phyloP scores from a whole-genome alignment of 352 stramenopile species.

The Globisporangium lucens region DNA sequence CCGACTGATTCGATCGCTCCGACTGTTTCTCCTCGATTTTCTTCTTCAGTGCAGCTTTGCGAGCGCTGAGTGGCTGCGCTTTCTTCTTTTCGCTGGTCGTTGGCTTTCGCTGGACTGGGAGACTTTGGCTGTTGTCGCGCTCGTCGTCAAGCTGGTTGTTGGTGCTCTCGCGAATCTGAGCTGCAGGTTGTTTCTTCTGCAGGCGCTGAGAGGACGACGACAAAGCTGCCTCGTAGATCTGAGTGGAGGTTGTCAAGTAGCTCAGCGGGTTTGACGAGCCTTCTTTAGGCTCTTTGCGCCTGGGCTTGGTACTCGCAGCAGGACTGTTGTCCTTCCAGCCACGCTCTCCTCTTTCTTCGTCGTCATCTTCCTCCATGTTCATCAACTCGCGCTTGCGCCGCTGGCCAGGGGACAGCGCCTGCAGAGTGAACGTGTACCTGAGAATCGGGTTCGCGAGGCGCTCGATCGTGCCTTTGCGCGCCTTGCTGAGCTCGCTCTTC shows the following conservation, averaged over 20 bases:
- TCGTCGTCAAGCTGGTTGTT: conserved; percentile 26
- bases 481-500: conserved; percentile 35
- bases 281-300: not conserved
- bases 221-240: conserved; percentile 18
- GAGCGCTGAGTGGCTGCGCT: conserved; percentile 19
- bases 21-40: conserved; percentile 26
- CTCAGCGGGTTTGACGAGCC: conserved; percentile 10
- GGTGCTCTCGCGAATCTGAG: not conserved
- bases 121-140: not conserved
- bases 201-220: not conserved
- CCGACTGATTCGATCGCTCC: conserved; percentile 6
- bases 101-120: not conserved
- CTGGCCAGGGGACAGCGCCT: conserved; percentile 53
- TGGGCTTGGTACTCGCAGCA: not conserved
- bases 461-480: conserved; percentile 54
- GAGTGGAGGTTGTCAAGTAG: conserved; percentile 15
- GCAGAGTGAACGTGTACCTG: conserved; percentile 61
- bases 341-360: not conserved
- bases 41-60: conserved; percentile 42
- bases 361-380: conserved; percentile 15
- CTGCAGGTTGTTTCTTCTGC: conserved; percentile 4
- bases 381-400: conserved; percentile 44
- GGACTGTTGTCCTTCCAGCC: not conserved
- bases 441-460: conserved; percentile 68
- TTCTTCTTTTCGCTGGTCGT: not conserved